A percentile compares a stretch with the other conserved stretches of the same genome.
Conservation (phyloP, 176 grass and related monocot species). For the Carex myosuroides region DNA sequence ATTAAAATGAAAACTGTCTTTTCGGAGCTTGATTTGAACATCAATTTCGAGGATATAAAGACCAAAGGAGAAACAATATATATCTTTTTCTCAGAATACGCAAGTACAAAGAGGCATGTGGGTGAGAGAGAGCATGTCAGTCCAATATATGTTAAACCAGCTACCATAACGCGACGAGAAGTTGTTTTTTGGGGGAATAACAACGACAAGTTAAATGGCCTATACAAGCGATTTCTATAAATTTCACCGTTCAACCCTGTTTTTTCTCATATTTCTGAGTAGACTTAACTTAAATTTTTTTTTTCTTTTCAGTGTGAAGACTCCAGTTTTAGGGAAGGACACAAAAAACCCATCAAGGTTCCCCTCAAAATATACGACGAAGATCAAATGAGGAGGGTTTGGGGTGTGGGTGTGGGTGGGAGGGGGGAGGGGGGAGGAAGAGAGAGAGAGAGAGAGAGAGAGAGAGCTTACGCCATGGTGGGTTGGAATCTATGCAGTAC, state of each 20-base stretch:
- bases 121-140: slow-evolving; percentile 2
- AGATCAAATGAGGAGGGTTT: neutral
- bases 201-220: neutral
- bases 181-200: neutral
- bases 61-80: neutral
- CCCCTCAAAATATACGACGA: neutral
- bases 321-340: neutral
- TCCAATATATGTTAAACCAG: neutral
- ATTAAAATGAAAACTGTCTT: neutral
- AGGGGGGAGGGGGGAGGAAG: no score
- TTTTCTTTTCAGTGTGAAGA: neutral
- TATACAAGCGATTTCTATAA: neutral
- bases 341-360: neutral
- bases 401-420: neutral
- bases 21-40: neutral
- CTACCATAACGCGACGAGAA: neutral
- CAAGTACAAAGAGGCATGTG: neutral
- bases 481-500: slow-evolving; percentile 52
- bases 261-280: neutral
- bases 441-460: neutral
- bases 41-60: neutral
- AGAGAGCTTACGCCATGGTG: slow-evolving; percentile 35
- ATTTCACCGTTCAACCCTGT: neutral
- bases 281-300: no score
- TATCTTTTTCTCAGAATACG: neutral